phyloP scores from a whole-genome alignment of 192 early-diverging fungal genomes.

The Chytriomyces sp. region DNA sequence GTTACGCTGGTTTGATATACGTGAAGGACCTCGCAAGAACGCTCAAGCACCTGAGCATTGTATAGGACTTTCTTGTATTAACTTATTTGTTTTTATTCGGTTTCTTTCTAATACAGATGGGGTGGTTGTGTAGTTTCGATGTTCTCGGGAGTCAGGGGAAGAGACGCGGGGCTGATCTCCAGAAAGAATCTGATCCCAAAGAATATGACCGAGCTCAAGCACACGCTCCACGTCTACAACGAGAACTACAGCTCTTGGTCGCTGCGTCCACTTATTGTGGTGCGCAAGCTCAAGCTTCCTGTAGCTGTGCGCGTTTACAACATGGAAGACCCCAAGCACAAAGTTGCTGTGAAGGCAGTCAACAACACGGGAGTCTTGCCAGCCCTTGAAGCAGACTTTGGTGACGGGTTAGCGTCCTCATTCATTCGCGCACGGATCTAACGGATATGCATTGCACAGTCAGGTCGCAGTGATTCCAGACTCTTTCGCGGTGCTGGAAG shows the following conservation, averaged over 20 bases:
- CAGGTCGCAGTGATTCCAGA: neutral
- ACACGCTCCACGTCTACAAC: neutral
- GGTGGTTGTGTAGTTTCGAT: too few species aligned
- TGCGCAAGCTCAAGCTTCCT: slow-evolving; percentile 5
- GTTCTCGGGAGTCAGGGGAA: too few species aligned
- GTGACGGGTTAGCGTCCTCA: neutral
- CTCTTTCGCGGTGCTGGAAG: slow-evolving; percentile 21
- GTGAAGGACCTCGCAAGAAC: neutral
- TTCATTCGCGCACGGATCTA: neutral
- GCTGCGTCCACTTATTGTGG: slow-evolving; percentile 8
- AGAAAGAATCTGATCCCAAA: too few species aligned
- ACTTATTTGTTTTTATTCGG: neutral
- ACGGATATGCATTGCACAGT: neutral
- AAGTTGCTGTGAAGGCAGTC: neutral
- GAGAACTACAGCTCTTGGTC: slow-evolving; percentile 23
- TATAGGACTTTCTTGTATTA: too few species aligned
- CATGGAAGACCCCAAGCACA: neutral
- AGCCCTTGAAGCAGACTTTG: neutral
- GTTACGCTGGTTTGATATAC: slow-evolving; percentile 27
- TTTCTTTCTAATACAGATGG: too few species aligned
- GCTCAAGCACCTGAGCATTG: too few species aligned
- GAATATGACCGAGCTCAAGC: too few species aligned
- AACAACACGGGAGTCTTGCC: slow-evolving; percentile 5
- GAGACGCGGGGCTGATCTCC: too few species aligned
- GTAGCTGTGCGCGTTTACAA: neutral